Evolutionary conservation across 2,329 filamentous ascomycete genomes (phyloP), one percentile per base, ranked within the genome.

Genomic region (Aspergillus sp.): DNA sequence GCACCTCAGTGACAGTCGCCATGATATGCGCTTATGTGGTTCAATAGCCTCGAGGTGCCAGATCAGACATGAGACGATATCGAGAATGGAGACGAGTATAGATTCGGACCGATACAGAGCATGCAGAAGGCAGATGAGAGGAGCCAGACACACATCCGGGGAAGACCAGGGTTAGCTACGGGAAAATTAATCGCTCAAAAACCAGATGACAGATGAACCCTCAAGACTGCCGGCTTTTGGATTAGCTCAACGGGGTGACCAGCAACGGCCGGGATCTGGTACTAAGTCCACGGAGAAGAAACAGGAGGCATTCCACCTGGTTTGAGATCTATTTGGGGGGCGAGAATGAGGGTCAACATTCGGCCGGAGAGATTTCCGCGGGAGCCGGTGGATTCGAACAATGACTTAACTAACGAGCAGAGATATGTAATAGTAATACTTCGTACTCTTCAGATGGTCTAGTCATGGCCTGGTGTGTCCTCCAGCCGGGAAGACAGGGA

Each of bases 1-100:
- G 60, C 27, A 69, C 58, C 54, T 68, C 61, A 15, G 68, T 72
- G 54, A 71, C 61, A 13, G 65, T 72, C 13, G 69, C 54, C 73
- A 74, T 74, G 27, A 10, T 58, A 32, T 30, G 19, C 11, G 32
- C 13, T 21, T 25, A 25, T 19, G 23, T 32, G 8, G 11, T 44
- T 47, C 23, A 19, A 47, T 19, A 41, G 8, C 3, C 25, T 50
- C 15, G n/a, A 30, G 30, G n/a, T 32, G 30, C 53, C 30, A 36
- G 25, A 27, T 19, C 10, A 36, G 32, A 6, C 39, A 47, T 32
- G 39, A 15, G 19, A 32, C 15, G 36, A 11, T 36, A 25, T 30
- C 23, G 7, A 11, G 39, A 15, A 44, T 36, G 5, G 6, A 23
- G 30, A 39, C 17, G 5, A 47, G 19, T 36, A 15, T 47, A 47